These are phyloP conservation scores for Quillaja saponaria DNA, from an alignment of 306 rosid species.

Conservation along the genomic window DNA sequence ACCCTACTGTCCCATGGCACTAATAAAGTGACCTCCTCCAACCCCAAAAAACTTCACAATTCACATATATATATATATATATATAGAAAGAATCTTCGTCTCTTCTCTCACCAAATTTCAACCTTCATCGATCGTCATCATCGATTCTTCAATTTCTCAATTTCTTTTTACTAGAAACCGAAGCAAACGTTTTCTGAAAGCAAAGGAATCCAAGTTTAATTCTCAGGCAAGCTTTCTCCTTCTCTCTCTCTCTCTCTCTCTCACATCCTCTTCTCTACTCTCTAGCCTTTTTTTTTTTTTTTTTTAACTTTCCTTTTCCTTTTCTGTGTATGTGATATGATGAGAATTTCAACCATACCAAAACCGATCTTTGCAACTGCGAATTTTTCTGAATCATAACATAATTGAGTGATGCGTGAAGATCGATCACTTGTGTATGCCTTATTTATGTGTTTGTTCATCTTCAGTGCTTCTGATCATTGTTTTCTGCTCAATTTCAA, in stretches of 20 bases:
- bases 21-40: constrained; percentile 10
- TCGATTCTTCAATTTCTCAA: constrained; percentile 10
- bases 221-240: constrained; percentile 46
- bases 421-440: no score
- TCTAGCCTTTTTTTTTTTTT: background rate
- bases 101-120: constrained; percentile 15
- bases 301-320: background rate
- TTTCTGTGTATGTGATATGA: background rate
- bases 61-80: constrained; percentile 26
- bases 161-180: constrained; percentile 5
- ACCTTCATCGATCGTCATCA: constrained; percentile 13
- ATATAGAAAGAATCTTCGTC: constrained; percentile 24
- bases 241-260: background rate
- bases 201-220: constrained; percentile 31
- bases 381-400: background rate
- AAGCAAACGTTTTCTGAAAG: constrained; percentile 27
- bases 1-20: constrained; percentile 20
- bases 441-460: background rate
- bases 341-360: constrained; percentile 23
- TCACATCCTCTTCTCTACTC: background rate
- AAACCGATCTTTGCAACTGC: no score
- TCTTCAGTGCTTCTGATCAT: constrained; percentile 4
- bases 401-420: no score
- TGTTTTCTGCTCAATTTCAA: constrained; percentile 1
- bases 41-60: background rate